These are phyloP conservation scores for Umbilicus rupestris DNA, from an alignment of 164 flowering plant genomes.

Conservation along the genomic window DNA sequence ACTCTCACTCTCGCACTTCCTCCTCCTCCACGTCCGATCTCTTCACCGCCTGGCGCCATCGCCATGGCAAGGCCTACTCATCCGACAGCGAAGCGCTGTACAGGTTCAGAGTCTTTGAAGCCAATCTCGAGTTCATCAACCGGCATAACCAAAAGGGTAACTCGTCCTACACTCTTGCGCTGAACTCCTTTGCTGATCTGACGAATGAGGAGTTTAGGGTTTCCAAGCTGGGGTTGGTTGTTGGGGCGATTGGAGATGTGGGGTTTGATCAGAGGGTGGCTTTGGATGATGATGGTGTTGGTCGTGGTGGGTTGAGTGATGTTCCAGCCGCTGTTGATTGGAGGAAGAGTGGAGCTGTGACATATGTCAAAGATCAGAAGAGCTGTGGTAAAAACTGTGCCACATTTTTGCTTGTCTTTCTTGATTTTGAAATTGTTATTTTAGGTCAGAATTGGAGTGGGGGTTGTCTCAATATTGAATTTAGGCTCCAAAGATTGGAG, in stretches of 20 bases:
- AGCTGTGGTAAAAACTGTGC: conserved; percentile 55
- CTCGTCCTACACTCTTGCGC: conserved; percentile 51
- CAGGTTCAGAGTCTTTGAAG: conserved; percentile 52
- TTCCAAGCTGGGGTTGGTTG: conserved; percentile 47
- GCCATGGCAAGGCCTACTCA: conserved; percentile 52
- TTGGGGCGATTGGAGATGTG: background rate
- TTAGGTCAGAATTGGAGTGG: background rate
- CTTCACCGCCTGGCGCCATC: conserved; percentile 58
- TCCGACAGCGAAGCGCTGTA: conserved; percentile 43
- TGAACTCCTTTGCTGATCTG: conserved; percentile 82
- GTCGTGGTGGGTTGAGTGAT: conserved; percentile 9
- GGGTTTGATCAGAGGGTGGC: conserved; percentile 9
- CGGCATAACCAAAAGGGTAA: conserved; percentile 39
- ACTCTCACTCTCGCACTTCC: conserved; percentile 9
- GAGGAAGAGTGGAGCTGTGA: conserved; percentile 81
- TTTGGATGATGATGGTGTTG: background rate
- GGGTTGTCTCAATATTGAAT: background rate
- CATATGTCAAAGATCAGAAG: conserved; percentile 80
- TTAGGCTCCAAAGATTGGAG: background rate
- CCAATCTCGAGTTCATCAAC: conserved; percentile 48
- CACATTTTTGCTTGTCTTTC: background rate
- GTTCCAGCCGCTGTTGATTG: conserved; percentile 80
- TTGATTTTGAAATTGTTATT: background rate
- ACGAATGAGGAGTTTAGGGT: conserved; percentile 75
- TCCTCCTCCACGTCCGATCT: conserved; percentile 30